These are phyloP conservation scores for Pythium rishiriense DNA, from an alignment of 352 stramenopile genomes.

Conservation along the genomic window DNA sequence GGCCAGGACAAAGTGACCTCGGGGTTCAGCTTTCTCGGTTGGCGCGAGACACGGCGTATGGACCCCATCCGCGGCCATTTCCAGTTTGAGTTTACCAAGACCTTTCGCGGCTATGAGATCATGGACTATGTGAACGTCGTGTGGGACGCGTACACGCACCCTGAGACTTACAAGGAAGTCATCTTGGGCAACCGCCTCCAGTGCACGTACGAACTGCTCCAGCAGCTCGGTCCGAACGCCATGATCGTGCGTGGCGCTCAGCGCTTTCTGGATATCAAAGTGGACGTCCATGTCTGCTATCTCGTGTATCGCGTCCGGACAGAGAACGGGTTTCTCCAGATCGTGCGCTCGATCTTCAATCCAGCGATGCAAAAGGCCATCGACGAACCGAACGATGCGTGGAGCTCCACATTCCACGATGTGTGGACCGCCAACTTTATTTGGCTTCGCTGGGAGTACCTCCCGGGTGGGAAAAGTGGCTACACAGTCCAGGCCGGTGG, in stretches of 20 bases:
- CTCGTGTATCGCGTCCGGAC: neutral
- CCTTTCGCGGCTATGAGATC: neutral
- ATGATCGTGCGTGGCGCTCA: neutral
- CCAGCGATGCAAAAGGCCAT: neutral
- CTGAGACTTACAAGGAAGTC: neutral
- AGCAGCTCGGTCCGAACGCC: neutral
- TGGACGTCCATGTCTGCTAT: neutral
- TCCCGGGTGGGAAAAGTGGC: too few relatives aligned
- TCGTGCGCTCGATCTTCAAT: neutral
- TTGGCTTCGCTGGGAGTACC: too few relatives aligned
- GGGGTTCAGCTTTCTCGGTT: constrained; percentile 8
- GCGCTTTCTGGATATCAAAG: neutral
- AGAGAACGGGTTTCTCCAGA: neutral
- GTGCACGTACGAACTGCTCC: neutral
- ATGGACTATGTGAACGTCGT: neutral
- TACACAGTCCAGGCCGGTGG: too few relatives aligned
- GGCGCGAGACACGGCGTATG: constrained; percentile 4
- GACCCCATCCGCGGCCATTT: neutral
- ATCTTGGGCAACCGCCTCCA: neutral
- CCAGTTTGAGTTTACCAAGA: constrained; percentile 3
- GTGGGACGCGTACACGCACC: neutral
- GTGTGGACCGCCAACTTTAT: constrained; percentile 3
- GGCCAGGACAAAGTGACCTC: neutral
- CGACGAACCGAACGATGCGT: too few relatives aligned
- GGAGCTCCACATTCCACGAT: too few relatives aligned